Evolutionary conservation across 495 filamentous ascomycete species (phyloP).

Genomic region (Penicillium cinerascens): DNA sequence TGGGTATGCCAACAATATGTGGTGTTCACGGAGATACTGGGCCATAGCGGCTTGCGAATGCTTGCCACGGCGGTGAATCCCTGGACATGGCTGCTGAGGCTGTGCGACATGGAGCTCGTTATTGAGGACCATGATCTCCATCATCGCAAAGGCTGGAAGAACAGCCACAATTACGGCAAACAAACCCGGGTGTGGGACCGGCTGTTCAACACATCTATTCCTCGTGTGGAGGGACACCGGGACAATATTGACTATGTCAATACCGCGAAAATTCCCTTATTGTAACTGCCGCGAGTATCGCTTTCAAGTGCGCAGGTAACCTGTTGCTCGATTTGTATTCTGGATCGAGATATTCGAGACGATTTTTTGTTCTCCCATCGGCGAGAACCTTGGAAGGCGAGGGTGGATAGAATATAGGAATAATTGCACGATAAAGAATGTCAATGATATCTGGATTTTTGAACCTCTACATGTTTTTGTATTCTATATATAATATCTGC

Average conservation of each 20-base stretch:
- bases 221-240: conserved; percentile 25
- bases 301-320: not conserved
- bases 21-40: conserved; percentile 31
- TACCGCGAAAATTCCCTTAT: conserved; percentile 1
- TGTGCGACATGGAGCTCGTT: conserved; percentile 29
- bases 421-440: not conserved
- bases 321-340: not conserved
- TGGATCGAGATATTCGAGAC: not conserved
- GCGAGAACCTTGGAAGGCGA: not conserved
- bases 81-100: conserved; percentile 24
- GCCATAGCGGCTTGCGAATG: conserved; percentile 35
- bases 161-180: conserved; percentile 40
- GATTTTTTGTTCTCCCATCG: not conserved
- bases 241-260: conserved; percentile 33
- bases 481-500: no score
- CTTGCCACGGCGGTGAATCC: conserved; percentile 23
- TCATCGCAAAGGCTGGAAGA: conserved; percentile 36
- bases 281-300: not conserved
- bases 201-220: conserved; percentile 28
- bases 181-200: conserved; percentile 38
- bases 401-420: not conserved
- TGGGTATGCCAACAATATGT: conserved; percentile 35
- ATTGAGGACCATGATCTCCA: conserved; percentile 41
- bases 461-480: no score
- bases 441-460: no score